Evolutionary conservation across 2,329 filamentous ascomycete genomes (phyloP).

Genomic region (Nemania sp.): DNA sequence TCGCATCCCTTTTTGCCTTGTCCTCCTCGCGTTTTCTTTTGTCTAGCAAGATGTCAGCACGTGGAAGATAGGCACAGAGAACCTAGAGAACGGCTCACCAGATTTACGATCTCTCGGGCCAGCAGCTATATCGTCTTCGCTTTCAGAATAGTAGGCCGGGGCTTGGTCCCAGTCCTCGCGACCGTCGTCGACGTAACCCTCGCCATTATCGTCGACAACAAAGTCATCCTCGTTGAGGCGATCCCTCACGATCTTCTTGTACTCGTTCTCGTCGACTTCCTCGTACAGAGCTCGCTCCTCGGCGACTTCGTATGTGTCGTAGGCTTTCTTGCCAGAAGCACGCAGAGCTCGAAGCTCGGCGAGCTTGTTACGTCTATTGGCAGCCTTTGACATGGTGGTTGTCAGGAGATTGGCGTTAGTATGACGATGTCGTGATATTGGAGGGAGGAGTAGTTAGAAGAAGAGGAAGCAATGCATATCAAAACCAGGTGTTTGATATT

Average conservation of each 20-base stretch:
- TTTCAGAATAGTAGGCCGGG: slow-evolving; percentile 76
- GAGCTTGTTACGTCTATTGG: slow-evolving; percentile 64
- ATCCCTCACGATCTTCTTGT: slow-evolving; percentile 93
- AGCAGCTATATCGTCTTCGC: slow-evolving; percentile 71
- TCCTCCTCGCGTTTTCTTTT: slow-evolving; percentile 93
- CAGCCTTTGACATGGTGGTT: slow-evolving; percentile 58
- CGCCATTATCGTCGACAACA: slow-evolving; percentile 97
- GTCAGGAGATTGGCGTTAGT: slow-evolving; percentile 3
- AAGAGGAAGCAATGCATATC: slow-evolving; percentile 14
- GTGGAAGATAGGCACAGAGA: slow-evolving; percentile 1
- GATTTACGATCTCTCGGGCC: slow-evolving; percentile 64
- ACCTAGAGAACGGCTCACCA: slow-evolving; percentile 54
- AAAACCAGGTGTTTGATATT: background rate
- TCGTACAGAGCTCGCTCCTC: slow-evolving; percentile 91
- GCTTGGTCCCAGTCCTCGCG: slow-evolving; percentile 92
- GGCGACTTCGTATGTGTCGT: slow-evolving; percentile 87
- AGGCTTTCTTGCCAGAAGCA: slow-evolving; percentile 89
- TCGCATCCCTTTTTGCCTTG: slow-evolving; percentile 84
- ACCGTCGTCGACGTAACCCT: slow-evolving; percentile 96
- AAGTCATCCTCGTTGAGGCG: slow-evolving; percentile 96
- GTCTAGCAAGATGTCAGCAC: slow-evolving; percentile 59
- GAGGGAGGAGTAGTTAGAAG: slow-evolving; percentile 1
- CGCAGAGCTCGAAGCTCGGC: slow-evolving; percentile 88
- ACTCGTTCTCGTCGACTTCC: slow-evolving; percentile 94
- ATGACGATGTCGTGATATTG: slow-evolving; percentile 7